A percentile compares a stretch with the other conserved stretches of the same genome.
phyloP scores from a whole-genome alignment of 768 basidiomycete genomes.

The Boletus rubropictus region DNA sequence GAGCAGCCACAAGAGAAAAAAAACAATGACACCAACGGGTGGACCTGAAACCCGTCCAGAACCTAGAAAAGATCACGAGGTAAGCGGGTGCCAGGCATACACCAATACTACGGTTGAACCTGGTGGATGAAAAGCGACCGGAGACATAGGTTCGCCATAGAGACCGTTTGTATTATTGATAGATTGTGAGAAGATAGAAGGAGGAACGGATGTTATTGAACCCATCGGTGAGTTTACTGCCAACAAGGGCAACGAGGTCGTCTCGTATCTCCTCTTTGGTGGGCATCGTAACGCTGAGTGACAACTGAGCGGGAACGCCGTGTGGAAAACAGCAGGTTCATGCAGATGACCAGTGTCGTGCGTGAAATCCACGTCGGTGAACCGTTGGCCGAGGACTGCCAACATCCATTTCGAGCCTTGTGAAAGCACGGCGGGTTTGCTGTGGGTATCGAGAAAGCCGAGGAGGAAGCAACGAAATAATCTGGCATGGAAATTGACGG shows the following conservation, averaged over 20 bases:
- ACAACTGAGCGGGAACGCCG: neutral
- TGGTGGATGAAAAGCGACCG: neutral
- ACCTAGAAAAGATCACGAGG: neutral
- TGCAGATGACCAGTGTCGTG: neutral
- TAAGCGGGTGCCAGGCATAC: neutral
- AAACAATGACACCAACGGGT: neutral
- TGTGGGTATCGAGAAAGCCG: neutral
- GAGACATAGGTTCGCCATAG: neutral
- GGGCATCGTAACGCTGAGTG: slow-evolving; percentile 3
- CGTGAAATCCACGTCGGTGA: neutral
- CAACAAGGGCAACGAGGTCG: neutral
- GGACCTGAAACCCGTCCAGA: neutral
- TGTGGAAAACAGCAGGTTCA: neutral
- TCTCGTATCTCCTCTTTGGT: slow-evolving; percentile 8
- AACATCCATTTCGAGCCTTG: neutral
- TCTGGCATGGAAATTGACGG: slow-evolving; percentile 6
- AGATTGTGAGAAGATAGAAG: neutral
- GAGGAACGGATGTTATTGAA: neutral
- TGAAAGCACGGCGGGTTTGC: neutral
- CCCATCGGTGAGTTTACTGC: neutral
- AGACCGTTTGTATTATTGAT: slow-evolving; percentile 1
- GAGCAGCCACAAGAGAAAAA: slow-evolving; percentile 5
- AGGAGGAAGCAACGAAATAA: slow-evolving; percentile 14
- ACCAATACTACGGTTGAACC: neutral
- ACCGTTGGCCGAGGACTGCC: neutral